A percentile compares a stretch with the other conserved stretches of the same genome.
phyloP scores from a whole-genome alignment of 108 stramenopile genomes.

The Cyclotella choctawhatcheeana region DNA sequence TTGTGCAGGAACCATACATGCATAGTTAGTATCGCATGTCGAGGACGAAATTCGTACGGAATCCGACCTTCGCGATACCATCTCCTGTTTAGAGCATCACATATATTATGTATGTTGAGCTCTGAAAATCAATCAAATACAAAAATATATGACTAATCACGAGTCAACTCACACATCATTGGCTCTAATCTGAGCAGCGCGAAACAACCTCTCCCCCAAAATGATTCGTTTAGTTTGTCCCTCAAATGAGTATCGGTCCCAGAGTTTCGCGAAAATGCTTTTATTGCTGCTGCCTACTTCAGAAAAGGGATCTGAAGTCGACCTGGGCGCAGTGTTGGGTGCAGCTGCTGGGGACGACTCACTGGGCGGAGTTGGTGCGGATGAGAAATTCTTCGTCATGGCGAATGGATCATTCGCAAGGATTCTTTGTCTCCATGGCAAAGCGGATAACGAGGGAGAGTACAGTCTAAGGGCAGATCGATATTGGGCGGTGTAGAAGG shows the following conservation, averaged over 20 bases:
- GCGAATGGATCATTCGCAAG: too few relatives aligned
- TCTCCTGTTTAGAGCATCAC: constrained; percentile 37
- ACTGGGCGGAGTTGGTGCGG: background rate
- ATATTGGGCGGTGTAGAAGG: background rate
- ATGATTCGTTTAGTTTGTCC: constrained; percentile 68
- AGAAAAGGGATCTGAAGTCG: constrained; percentile 1
- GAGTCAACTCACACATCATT: constrained; percentile 74
- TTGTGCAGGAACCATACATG: constrained; percentile 93
- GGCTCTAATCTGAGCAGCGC: constrained; percentile 71
- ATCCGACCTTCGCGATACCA: constrained; percentile 82
- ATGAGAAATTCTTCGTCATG: background rate
- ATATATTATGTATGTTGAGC: background rate
- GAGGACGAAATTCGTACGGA: constrained; percentile 81
- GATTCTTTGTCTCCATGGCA: background rate
- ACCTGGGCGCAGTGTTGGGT: constrained; percentile 7
- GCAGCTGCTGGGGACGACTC: background rate
- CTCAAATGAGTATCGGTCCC: constrained; percentile 65
- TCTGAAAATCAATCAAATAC: background rate
- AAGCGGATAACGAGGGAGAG: background rate
- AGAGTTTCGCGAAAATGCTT: constrained; percentile 45
- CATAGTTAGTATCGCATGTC: constrained; percentile 85
- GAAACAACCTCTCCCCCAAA: constrained; percentile 71
- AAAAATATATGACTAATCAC: too few relatives aligned
- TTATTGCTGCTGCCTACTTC: constrained; percentile 1
- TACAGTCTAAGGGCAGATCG: background rate